These are phyloP conservation scores for Colletotrichum musae DNA, from an alignment of 2,329 filamentous ascomycete species.

Conservation along the genomic window DNA sequence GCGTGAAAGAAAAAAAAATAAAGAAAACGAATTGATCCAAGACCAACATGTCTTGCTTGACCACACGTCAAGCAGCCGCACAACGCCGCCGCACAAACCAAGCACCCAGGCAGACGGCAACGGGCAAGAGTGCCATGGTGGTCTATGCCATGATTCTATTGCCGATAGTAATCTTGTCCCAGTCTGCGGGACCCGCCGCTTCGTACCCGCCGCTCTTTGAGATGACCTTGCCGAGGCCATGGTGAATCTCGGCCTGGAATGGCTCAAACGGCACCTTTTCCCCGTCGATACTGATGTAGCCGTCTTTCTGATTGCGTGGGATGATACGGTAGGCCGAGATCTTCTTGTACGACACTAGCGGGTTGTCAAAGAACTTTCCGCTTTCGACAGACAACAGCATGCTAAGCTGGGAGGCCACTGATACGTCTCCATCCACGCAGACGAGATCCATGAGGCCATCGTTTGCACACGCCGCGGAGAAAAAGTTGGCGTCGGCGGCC, in stretches of 20 bases:
- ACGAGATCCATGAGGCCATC: conserved; percentile 92
- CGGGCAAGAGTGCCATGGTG: neutral
- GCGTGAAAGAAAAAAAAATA: neutral
- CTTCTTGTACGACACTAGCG: conserved; percentile 85
- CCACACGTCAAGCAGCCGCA: no score
- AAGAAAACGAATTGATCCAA: no score
- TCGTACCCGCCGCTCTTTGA: conserved; percentile 84
- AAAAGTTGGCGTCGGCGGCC: conserved; percentile 90
- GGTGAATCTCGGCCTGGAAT: conserved; percentile 92
- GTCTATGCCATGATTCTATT: conserved; percentile 46
- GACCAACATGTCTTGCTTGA: no score
- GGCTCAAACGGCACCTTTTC: conserved; percentile 89
- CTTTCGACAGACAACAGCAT: conserved; percentile 81
- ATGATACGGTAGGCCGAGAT: conserved; percentile 89
- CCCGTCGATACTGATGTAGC: conserved; percentile 95
- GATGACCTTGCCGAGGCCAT: conserved; percentile 85
- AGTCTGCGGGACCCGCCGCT: conserved; percentile 66
- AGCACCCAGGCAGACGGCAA: no score
- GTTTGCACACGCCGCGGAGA: conserved; percentile 83
- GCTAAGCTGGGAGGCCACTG: conserved; percentile 74
- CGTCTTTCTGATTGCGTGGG: conserved; percentile 78
- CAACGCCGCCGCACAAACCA: no score
- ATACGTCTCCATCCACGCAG: conserved; percentile 82
- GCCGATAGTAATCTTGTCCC: conserved; percentile 59
- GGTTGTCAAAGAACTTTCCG: conserved; percentile 84